Percentiles rank a stretch among this genome's conserved stretches.
Conservation (phyloP, 2,329 filamentous ascomycete species). For the Trichophaea hybrida region DNA sequence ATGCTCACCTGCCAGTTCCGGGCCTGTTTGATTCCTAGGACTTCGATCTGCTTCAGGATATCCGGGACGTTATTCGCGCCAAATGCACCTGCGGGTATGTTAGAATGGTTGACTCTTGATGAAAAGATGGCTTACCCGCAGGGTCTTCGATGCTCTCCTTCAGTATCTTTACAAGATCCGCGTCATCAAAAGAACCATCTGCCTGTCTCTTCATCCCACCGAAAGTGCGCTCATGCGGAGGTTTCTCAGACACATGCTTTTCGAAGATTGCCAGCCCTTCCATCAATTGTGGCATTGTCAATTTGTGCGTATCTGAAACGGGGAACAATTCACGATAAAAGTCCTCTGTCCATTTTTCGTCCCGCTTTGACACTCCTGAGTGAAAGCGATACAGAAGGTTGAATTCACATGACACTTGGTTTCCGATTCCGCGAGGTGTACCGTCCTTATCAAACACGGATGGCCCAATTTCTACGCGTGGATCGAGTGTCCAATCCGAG, state of each 20-base stretch:
- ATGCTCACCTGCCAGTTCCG: slow-evolving; percentile 58
- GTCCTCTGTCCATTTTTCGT: slow-evolving; percentile 67
- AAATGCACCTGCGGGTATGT: slow-evolving; percentile 37
- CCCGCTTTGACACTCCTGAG: slow-evolving; percentile 57
- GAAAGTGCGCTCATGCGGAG: slow-evolving; percentile 28
- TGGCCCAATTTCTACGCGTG: slow-evolving; percentile 25
- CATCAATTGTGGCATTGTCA: slow-evolving; percentile 48
- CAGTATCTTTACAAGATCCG: slow-evolving; percentile 59
- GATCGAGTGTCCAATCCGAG: slow-evolving; percentile 58
- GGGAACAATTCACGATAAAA: slow-evolving; percentile 45
- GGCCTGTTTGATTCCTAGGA: slow-evolving; percentile 64
- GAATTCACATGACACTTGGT: slow-evolving; percentile 76
- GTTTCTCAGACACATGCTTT: slow-evolving; percentile 47
- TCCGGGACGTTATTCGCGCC: slow-evolving; percentile 60
- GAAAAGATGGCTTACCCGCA: neutral
- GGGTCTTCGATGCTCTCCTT: slow-evolving; percentile 54
- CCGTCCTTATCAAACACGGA: slow-evolving; percentile 36
- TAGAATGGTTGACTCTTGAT: neutral
- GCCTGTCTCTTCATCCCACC: slow-evolving; percentile 34
- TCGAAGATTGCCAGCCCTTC: slow-evolving; percentile 50
- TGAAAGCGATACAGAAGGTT: slow-evolving; percentile 83
- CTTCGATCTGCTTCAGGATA: slow-evolving; percentile 60
- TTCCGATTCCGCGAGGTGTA: slow-evolving; percentile 59
- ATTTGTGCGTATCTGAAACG: slow-evolving; percentile 32
- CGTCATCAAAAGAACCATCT: slow-evolving; percentile 58